Base-by-base conservation (phyloP, 2,329 filamentous ascomycete genomes). In the Salinomyces thailandicus region DNA sequence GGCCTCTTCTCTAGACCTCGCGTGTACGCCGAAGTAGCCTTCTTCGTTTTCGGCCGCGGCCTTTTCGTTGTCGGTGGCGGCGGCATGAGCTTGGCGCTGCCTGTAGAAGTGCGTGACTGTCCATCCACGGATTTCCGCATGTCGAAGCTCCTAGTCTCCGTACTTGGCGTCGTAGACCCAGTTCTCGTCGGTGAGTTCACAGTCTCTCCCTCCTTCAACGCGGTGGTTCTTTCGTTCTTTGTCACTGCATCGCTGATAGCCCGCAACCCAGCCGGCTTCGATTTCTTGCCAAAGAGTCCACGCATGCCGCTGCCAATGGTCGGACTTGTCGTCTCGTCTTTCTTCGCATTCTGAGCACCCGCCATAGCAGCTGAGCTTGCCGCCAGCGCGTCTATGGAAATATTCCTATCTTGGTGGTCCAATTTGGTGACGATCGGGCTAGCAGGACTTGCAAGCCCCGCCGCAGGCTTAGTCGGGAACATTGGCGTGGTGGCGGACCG, bases 11-110 rank as follows among this genome's bases (percentile, higher is more conserved):
- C 73, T 27, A 96, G 65, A 0, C 91, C 91, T 18, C 84, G 80
- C 13, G 79, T 84, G 61, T 96, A 98, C 1, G 91, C 91, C 53
- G 87, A 95, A 0, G 91, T 98, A 39, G 85, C 80, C 58, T 96
- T 93, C 66, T 98, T 98, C 35, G 78, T 76, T 40, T 58, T 53
- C 11, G 45, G 35, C 18, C 54, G 43, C 33, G 47, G 43, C 28
- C 47, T 48, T 4, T 38, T 38, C 13, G 41, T 43, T 2, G 51
- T 33, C 12, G 52, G 51, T 9, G 52, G 54, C 17, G 54, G 55
- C 38, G 51, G 45, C 13, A 58, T 42, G 13, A 48, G 50, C 32
- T 63, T 61, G 8, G 60, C 61, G 2, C 61, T 60, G 29, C 63
- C 64, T 13, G 64, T 62, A 1, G 62, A 59, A 5, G 62, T 61